A percentile compares a stretch with the other conserved stretches of the same genome.
These are phyloP conservation scores for Asparagopsis taxiformis DNA, from an alignment of 31 red algal species.

Conservation along the genomic window DNA sequence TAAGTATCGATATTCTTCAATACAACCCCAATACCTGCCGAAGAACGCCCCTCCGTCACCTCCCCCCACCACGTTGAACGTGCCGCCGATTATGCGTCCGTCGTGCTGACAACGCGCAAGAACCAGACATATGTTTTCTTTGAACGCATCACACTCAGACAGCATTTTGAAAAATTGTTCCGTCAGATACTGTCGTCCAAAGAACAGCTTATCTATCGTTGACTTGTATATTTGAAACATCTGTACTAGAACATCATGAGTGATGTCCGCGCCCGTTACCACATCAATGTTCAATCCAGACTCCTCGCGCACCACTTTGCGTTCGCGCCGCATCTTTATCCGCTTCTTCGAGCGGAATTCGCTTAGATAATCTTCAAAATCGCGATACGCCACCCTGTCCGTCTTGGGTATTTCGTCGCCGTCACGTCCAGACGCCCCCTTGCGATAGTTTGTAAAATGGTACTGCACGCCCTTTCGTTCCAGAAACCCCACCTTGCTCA, in stretches of 20 bases:
- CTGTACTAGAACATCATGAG: slow-evolving; percentile 21
- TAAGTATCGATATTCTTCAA: slow-evolving; percentile 67
- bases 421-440: too few relatives aligned
- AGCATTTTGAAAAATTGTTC: slow-evolving; percentile 59
- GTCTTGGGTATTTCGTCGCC: too few relatives aligned
- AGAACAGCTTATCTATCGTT: slow-evolving; percentile 79
- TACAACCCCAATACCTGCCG: slow-evolving; percentile 90
- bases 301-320: slow-evolving; percentile 68
- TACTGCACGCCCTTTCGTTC: slow-evolving; percentile 77
- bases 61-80: slow-evolving; percentile 80
- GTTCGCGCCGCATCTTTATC: slow-evolving; percentile 86
- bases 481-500: slow-evolving; percentile 62
- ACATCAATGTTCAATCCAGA: slow-evolving; percentile 54
- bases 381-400: slow-evolving; percentile 36
- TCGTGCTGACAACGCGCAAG: slow-evolving; percentile 22
- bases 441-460: slow-evolving; percentile 75
- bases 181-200: slow-evolving; percentile 80
- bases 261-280: slow-evolving; percentile 46
- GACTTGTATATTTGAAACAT: slow-evolving; percentile 88
- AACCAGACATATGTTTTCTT: slow-evolving; percentile 57
- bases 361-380: slow-evolving; percentile 82
- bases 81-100: slow-evolving; percentile 66
- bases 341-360: slow-evolving; percentile 80
- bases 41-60: slow-evolving; percentile 60
- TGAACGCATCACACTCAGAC: slow-evolving; percentile 54